Percentiles rank a stretch among this genome's conserved stretches.
These are phyloP conservation scores for Komagataea norvegica DNA, from an alignment of 1,139 yeast genomes.

Conservation along the genomic window DNA sequence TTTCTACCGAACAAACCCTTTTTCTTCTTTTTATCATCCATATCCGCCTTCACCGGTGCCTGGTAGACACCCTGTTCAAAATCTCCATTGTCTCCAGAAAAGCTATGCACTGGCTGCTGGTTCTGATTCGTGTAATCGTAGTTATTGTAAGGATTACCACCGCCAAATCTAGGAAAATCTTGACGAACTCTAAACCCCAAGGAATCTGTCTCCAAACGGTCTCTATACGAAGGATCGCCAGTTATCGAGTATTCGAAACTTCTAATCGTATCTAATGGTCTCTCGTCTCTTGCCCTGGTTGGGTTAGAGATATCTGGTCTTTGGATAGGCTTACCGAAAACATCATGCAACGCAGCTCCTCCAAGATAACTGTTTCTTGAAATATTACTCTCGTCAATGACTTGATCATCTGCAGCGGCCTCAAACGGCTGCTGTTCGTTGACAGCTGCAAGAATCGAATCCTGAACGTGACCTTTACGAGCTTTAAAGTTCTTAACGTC, in stretches of 20 bases:
- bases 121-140: constrained; percentile 3
- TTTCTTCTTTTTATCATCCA: constrained; percentile 49
- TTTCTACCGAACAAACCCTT: constrained; percentile 73
- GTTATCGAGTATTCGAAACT: constrained; percentile 90
- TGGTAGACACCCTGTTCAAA: constrained; percentile 63
- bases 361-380: constrained; percentile 9
- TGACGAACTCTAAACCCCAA: constrained; percentile 75
- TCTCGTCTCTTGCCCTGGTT: constrained; percentile 83
- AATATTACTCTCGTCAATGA: constrained; percentile 29
- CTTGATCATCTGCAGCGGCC: constrained; percentile 47
- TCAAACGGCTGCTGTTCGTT: constrained; percentile 96
- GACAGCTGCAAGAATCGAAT: constrained; percentile 86
- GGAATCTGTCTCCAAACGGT: constrained; percentile 70
- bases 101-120: constrained; percentile 20
- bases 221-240: constrained; percentile 73
- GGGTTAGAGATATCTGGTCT: constrained; percentile 89
- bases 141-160: constrained; percentile 31
- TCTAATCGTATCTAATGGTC: constrained; percentile 93
- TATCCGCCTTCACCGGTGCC: constrained; percentile 46
- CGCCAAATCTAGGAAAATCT: constrained; percentile 42
- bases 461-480: constrained; percentile 66
- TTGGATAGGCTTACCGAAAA: constrained; percentile 73
- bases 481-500: constrained; percentile 51
- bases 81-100: constrained; percentile 31
- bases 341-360: constrained; percentile 47